phyloP scores from a whole-genome alignment of 2,329 filamentous ascomycete genomes.

The Chrysosphaeria jannelii region DNA sequence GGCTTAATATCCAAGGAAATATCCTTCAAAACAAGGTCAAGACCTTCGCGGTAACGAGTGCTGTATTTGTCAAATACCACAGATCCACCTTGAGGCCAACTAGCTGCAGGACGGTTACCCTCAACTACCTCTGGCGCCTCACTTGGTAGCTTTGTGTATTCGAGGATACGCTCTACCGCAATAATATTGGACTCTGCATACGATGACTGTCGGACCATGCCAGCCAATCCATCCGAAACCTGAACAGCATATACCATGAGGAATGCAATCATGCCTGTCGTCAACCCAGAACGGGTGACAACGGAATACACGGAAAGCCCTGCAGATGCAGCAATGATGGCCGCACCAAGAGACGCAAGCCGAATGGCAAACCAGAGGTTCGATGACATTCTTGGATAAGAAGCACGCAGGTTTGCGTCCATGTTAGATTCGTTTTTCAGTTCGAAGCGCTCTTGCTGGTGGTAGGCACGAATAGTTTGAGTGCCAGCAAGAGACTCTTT shows the following conservation, averaged over 20 bases:
- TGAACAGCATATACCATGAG: constrained; percentile 93
- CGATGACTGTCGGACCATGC: constrained; percentile 95
- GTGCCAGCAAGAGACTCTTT: constrained; percentile 88
- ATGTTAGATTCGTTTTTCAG: constrained; percentile 93
- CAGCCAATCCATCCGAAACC: constrained; percentile 91
- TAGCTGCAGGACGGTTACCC: constrained; percentile 56
- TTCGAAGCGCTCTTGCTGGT: constrained; percentile 63
- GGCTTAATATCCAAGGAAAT: constrained; percentile 79
- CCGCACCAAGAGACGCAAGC: constrained; percentile 76
- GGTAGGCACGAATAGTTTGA: constrained; percentile 82
- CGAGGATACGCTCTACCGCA: constrained; percentile 86
- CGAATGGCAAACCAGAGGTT: constrained; percentile 85
- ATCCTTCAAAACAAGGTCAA: constrained; percentile 81
- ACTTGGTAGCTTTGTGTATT: constrained; percentile 72
- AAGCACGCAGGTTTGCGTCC: constrained; percentile 78
- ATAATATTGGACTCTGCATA: constrained; percentile 99
- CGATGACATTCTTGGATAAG: constrained; percentile 83
- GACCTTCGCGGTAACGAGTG: constrained; percentile 64
- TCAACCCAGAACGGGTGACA: constrained; percentile 29
- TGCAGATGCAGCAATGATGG: constrained; percentile 74
- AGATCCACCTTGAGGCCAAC: constrained; percentile 73
- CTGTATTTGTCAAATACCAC: constrained; percentile 86
- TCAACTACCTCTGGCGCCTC: constrained; percentile 87
- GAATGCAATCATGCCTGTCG: constrained; percentile 55
- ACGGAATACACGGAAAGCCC: constrained; percentile 60